A percentile compares a stretch with the other conserved stretches of the same genome.
Conservation (phyloP, 305 asterid species). For the Rubia peregrina region DNA sequence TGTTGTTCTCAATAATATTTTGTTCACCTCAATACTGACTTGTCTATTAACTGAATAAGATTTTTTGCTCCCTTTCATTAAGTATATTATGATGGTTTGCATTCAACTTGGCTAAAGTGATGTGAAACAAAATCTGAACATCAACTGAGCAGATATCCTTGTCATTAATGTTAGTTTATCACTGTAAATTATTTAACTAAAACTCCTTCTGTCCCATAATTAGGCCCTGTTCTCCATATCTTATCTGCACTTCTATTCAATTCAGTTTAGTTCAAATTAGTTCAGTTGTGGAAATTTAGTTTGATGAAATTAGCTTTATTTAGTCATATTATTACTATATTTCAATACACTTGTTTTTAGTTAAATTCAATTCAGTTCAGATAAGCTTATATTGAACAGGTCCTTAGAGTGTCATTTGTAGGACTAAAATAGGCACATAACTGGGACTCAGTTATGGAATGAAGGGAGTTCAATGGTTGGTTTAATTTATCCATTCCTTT, state of each 20-base stretch:
- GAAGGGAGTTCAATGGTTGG: neutral
- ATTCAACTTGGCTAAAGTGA: neutral
- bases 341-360: no score
- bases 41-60: no score
- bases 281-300: no score
- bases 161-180: neutral
- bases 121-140: neutral
- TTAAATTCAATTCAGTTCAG: no score
- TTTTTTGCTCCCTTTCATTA: no score
- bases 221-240: no score
- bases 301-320: no score
- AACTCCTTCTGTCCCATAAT: neutral
- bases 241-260: no score
- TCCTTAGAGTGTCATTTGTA: neutral
- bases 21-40: neutral
- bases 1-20: neutral
- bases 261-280: no score
- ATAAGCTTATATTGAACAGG: no score
- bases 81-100: neutral
- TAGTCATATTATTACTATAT: no score
- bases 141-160: neutral
- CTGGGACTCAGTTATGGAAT: neutral
- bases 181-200: no score
- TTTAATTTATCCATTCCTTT: neutral
- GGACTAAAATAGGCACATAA: neutral